Evolutionary conservation across 1,284 basidiomycete genomes (phyloP).

Genomic region (Singerocomus inundabilis): DNA sequence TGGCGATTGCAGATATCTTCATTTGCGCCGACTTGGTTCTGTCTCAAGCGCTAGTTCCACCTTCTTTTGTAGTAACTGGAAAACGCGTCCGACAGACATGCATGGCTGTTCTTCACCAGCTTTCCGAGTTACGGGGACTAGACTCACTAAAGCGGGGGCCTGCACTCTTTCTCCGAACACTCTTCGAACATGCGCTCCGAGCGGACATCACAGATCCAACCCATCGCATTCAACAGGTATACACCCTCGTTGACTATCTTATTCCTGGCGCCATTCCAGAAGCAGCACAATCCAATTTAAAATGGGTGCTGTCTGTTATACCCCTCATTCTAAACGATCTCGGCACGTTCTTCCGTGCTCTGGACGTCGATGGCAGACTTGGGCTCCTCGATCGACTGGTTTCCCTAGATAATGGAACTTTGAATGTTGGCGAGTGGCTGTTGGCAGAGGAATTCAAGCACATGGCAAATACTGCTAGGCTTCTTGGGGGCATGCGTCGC

Average conservation of each 20-base stretch:
- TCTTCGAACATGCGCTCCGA: constrained; percentile 49
- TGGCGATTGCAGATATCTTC: constrained; percentile 53
- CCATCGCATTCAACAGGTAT: constrained; percentile 53
- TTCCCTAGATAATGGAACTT: constrained; percentile 51
- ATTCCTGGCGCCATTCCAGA: constrained; percentile 41
- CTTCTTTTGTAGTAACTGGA: constrained; percentile 13
- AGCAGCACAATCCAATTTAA: constrained; percentile 29
- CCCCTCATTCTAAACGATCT: constrained; percentile 56
- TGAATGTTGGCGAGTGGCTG: constrained; percentile 71
- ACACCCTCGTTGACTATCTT: constrained; percentile 54
- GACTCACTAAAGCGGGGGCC: constrained; percentile 41
- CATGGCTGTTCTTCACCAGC: constrained; percentile 43
- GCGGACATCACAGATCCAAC: constrained; percentile 49
- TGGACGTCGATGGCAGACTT: constrained; percentile 55
- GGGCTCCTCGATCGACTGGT: constrained; percentile 56
- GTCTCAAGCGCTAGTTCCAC: constrained; percentile 33
- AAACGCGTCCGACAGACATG: constrained; percentile 45
- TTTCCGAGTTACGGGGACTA: constrained; percentile 38
- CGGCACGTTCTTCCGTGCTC: constrained; percentile 49
- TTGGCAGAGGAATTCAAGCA: constrained; percentile 57
- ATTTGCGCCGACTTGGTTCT: constrained; percentile 49
- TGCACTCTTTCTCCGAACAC: constrained; percentile 48
- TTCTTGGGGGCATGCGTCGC: constrained; percentile 37
- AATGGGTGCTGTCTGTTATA: constrained; percentile 56
- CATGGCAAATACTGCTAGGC: constrained; percentile 38